These are phyloP conservation scores for Coemansia sp. DNA, from an alignment of 192 early-diverging fungal species.

Conservation along the genomic window DNA sequence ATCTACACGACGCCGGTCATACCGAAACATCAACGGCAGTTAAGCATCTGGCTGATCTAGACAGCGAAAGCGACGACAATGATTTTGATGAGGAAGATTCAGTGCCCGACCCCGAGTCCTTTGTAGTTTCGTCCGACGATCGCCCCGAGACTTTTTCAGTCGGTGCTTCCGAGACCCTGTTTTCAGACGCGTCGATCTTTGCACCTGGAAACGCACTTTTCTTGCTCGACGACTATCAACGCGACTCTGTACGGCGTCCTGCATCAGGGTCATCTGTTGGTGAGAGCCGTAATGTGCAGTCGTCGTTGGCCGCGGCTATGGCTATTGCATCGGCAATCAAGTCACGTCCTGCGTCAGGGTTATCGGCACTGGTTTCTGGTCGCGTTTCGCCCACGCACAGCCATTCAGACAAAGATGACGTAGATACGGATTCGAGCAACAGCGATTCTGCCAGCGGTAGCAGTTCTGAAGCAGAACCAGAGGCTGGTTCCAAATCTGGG, in stretches of 20 bases:
- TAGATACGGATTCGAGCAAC: background rate
- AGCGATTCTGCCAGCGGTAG: background rate
- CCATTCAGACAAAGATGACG: slow-evolving; percentile 1
- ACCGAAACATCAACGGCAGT: slow-evolving; percentile 10
- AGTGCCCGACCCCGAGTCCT: slow-evolving; percentile 52
- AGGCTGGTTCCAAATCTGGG: background rate
- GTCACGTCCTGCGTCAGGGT: background rate
- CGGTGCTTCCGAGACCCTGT: slow-evolving; percentile 36
- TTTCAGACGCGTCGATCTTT: slow-evolving; percentile 51
- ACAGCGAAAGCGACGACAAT: slow-evolving; percentile 15
- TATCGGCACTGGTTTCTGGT: background rate
- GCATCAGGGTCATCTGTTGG: background rate
- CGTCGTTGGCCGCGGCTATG: slow-evolving; percentile 22
- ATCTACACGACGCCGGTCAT: slow-evolving; percentile 17
- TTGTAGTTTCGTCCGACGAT: slow-evolving; percentile 49
- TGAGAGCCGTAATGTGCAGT: slow-evolving; percentile 6
- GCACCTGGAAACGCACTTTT: slow-evolving; percentile 44
- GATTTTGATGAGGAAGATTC: slow-evolving; percentile 47
- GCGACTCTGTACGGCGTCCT: background rate
- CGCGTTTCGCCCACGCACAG: slow-evolving; percentile 1
- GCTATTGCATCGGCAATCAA: slow-evolving; percentile 22
- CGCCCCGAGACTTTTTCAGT: slow-evolving; percentile 48
- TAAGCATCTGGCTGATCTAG: slow-evolving; percentile 16
- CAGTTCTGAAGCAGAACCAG: background rate
- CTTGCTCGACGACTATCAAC: slow-evolving; percentile 35